Conservation (phyloP, 2,329 filamentous ascomycete genomes). For the Aspergillus sp. region DNA sequence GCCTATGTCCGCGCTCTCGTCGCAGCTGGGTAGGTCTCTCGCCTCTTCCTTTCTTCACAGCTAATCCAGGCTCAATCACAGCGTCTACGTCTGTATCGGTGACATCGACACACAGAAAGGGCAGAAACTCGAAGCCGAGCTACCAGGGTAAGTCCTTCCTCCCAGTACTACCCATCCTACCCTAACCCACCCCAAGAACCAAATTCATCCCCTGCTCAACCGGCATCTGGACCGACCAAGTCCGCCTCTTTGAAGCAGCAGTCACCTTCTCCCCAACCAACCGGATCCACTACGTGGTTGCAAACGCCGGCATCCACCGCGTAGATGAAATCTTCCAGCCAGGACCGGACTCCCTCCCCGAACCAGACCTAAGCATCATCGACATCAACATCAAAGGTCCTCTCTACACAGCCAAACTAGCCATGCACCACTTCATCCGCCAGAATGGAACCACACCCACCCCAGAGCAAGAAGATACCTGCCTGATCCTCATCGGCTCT, state of each 20-base stretch:
- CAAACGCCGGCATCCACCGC: slow-evolving; percentile 36
- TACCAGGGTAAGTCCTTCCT: slow-evolving; percentile 14
- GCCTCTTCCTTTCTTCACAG: too few species aligned
- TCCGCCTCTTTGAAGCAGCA: slow-evolving; percentile 31
- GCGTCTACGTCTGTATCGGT: slow-evolving; percentile 20
- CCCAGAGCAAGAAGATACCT: slow-evolving; percentile 28
- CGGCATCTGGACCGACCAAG: slow-evolving; percentile 35
- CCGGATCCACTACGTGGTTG: slow-evolving; percentile 34
- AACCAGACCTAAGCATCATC: slow-evolving; percentile 39
- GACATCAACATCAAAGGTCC: slow-evolving; percentile 46
- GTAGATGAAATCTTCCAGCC: slow-evolving; percentile 31
- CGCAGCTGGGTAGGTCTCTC: background rate
- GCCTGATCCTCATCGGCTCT: slow-evolving; percentile 37
- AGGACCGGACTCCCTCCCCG: slow-evolving; percentile 20
- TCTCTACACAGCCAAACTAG: slow-evolving; percentile 51
- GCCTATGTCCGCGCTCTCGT: slow-evolving; percentile 8
- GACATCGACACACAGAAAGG: slow-evolving; percentile 25
- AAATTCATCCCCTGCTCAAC: slow-evolving; percentile 36
- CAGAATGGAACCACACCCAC: slow-evolving; percentile 28
- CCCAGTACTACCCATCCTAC: too few species aligned
- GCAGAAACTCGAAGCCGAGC: slow-evolving; percentile 23
- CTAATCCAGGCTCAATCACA: background rate
- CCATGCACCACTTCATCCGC: slow-evolving; percentile 41
- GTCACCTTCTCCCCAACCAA: slow-evolving; percentile 26
- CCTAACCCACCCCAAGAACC: slow-evolving; percentile 11